Base-by-base conservation (phyloP, 768 basidiomycete species). In the Leccinum arenicola region DNA sequence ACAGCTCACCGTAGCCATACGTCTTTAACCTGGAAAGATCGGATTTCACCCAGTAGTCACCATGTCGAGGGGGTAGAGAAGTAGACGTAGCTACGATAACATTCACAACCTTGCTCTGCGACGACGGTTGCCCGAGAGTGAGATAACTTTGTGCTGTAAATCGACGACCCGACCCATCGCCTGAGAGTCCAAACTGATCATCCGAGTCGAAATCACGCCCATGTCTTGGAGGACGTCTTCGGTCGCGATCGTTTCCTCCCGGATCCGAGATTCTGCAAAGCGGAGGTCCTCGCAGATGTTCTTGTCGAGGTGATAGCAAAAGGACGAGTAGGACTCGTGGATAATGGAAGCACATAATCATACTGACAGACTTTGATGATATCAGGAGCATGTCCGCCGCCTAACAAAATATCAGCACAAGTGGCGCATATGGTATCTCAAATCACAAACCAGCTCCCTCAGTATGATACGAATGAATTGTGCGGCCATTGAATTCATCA, bases 141-240 rank as follows among this genome's bases (percentile, higher is more conserved):
- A 25, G 23, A 25, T 25, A 25, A 25, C 23, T 25, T 25, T 25
- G 23, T 25, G 23, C 23, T 25, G 23, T 25, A 25, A 25, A 25
- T 99, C 97, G 10, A 93, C 97, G 7, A 99, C 94, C 17, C 96
- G 85, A 9, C 96, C 95, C 97, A 99, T 98, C 0, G 97, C 97
- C 73, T 98, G 97, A 2, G 94, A 89, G 70, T 99, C 97, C 2
- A 91, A 94, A 64, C 89, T 91, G 64, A 98, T 95, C 86, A 98
- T 98, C 3, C 23, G 23, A 25, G 23, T 25, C 23, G 93, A 90
- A 47, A 99, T 97, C 3, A 97, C 95, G 3, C 97, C 97, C 2
- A 74, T 83, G 68, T 96, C 95, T 45, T 96, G 94, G 31, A 97
- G 76, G 17, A 98, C 89, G 69, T 99, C 97, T 73, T 99, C 97